These are phyloP conservation scores for Lachnellula suecica DNA, from an alignment of 2,329 filamentous ascomycete species.

Conservation along the genomic window DNA sequence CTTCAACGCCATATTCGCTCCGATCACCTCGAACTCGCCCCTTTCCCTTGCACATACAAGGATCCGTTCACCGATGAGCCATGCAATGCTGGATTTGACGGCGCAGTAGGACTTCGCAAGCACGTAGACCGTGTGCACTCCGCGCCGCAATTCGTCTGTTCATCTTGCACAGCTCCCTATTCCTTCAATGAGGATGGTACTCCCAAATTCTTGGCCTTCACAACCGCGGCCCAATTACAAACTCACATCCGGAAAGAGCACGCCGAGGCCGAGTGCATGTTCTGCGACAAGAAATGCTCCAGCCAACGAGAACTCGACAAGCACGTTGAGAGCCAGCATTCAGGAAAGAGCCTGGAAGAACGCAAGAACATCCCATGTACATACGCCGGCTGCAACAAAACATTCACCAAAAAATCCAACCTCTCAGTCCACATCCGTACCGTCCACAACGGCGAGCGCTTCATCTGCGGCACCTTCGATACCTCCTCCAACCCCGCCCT, in stretches of 20 bases:
- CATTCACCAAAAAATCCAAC: constrained; percentile 83
- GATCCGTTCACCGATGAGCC: constrained; percentile 48
- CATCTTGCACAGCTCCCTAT: constrained; percentile 57
- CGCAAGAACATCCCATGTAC: constrained; percentile 67
- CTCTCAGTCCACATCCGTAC: constrained; percentile 76
- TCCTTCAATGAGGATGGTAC: constrained; percentile 37
- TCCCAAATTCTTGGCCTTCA: constrained; percentile 57
- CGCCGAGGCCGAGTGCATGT: constrained; percentile 68
- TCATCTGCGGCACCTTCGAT: constrained; percentile 73
- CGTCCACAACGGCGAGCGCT: constrained; percentile 74
- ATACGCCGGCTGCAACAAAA: constrained; percentile 66
- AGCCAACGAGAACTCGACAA: constrained; percentile 67
- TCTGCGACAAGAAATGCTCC: constrained; percentile 69
- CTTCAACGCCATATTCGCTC: constrained; percentile 78
- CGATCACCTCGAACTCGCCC: constrained; percentile 70
- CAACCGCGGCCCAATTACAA: constrained; percentile 69
- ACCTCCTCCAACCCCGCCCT: constrained; percentile 58
- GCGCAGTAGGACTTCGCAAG: constrained; percentile 65
- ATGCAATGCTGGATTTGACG: constrained; percentile 73
- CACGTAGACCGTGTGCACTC: constrained; percentile 73
- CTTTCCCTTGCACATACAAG: constrained; percentile 68
- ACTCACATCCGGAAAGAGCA: constrained; percentile 73
- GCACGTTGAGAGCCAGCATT: constrained; percentile 79
- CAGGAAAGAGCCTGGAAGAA: constrained; percentile 58
- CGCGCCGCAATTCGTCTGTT: constrained; percentile 71